phyloP scores from a whole-genome alignment of 148 eudicot species.

The Chenopodium formosanum region DNA sequence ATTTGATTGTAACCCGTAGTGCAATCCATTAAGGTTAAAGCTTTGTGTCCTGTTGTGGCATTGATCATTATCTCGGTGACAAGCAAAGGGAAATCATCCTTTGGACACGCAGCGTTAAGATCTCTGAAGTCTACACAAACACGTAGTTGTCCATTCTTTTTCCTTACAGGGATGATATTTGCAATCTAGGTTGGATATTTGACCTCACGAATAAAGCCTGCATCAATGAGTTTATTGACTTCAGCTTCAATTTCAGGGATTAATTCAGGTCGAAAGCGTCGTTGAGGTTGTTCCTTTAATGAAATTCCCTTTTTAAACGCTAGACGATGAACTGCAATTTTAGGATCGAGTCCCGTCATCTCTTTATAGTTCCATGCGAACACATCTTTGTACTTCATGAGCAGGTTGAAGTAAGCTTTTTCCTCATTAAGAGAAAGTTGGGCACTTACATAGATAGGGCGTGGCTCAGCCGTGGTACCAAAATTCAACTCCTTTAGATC shows the following conservation, averaged over 20 bases:
- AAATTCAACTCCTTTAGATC: neutral
- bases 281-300: no score
- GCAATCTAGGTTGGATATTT: no score
- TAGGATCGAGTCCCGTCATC: neutral
- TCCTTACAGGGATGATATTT: no score
- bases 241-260: no score
- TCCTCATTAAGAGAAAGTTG: neutral
- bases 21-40: slow-evolving; percentile 9
- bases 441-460: neutral
- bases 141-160: no score
- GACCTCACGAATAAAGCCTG: no score
- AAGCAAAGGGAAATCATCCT: no score
- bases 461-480: neutral
- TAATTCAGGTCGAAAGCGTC: neutral
- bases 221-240: no score
- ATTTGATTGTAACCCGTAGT: slow-evolving; percentile 5
- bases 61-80: slow-evolving; percentile 1
- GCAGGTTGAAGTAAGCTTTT: neutral
- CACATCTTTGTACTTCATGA: neutral
- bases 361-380: slow-evolving; percentile 16
- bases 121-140: no score
- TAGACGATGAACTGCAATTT: no score
- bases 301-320: no score
- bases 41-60: neutral
- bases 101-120: no score